phyloP scores from a whole-genome alignment of 345 rosid genomes.

The Punica granatum region DNA sequence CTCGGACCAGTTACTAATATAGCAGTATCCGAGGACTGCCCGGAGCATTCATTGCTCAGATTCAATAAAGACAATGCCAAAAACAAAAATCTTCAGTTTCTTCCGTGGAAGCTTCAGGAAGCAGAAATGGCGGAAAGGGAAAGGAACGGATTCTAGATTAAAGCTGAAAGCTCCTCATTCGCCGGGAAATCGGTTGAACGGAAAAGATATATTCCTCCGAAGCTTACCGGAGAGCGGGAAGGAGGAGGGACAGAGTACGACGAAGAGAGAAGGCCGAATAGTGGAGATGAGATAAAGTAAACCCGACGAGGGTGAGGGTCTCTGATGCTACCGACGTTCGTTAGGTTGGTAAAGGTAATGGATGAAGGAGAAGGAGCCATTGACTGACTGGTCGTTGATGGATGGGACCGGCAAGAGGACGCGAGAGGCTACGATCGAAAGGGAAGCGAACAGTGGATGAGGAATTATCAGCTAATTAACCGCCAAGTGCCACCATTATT shows the following conservation, averaged over 20 bases:
- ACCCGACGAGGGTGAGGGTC: background rate
- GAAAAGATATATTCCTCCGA: background rate
- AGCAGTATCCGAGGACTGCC: background rate
- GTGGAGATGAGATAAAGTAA: background rate
- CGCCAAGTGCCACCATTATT: no score
- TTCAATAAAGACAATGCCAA: background rate
- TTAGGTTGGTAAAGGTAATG: background rate
- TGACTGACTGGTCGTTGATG: conserved; percentile 2
- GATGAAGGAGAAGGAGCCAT: background rate
- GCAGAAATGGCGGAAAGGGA: background rate
- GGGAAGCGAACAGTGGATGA: no score
- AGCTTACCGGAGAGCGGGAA: background rate
- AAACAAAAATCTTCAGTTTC: background rate
- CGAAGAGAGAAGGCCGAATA: background rate
- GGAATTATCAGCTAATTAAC: no score
- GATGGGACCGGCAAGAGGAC: background rate
- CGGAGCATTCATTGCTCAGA: background rate
- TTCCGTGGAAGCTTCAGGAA: background rate
- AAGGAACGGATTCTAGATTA: background rate
- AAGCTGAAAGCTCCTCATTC: background rate
- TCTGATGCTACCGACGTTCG: background rate
- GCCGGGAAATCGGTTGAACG: background rate
- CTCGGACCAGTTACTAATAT: background rate
- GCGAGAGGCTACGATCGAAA: background rate
- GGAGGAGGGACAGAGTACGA: background rate